Conservation (phyloP, 768 basidiomycete genomes). For the Cystofilobasidium capitatum region DNA sequence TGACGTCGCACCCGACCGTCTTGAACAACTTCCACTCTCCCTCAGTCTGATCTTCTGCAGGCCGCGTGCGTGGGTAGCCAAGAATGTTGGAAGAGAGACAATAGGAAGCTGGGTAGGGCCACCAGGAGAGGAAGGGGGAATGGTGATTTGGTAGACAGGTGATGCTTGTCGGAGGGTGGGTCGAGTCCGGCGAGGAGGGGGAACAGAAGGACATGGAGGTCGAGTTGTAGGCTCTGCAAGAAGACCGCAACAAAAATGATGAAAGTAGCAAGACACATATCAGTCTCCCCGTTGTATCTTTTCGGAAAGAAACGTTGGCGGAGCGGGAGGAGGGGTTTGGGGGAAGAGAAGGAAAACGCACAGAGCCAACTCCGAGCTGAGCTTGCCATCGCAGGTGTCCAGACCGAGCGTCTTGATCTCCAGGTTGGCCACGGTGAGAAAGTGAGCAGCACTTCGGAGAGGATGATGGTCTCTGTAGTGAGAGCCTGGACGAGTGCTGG, state of each 20-base stretch:
- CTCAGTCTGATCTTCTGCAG: not conserved
- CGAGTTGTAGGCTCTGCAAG: slow-evolving; percentile 1
- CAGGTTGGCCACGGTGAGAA: not conserved
- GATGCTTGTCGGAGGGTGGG: not conserved
- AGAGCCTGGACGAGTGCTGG: not conserved
- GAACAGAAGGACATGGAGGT: not conserved
- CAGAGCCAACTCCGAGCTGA: not conserved
- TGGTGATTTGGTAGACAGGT: not conserved
- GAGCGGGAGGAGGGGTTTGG: not conserved
- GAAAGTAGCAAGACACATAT: too few relatives aligned
- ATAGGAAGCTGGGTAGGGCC: not conserved
- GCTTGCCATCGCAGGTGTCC: not conserved
- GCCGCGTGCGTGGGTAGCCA: not conserved
- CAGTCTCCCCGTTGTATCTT: not conserved
- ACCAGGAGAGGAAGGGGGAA: not conserved
- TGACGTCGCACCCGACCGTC: not conserved
- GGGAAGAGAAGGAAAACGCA: not conserved
- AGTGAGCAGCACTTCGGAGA: not conserved
- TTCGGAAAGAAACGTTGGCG: not conserved
- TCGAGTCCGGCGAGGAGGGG: not conserved
- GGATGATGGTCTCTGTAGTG: not conserved
- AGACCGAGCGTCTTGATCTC: not conserved
- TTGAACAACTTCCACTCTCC: not conserved
- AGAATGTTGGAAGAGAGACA: not conserved
- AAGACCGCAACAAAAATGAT: too few relatives aligned